Evolutionary conservation across 2,329 filamentous ascomycete genomes (phyloP), one percentile per base, ranked within the genome.

Genomic region (Sporothrix humicola): DNA sequence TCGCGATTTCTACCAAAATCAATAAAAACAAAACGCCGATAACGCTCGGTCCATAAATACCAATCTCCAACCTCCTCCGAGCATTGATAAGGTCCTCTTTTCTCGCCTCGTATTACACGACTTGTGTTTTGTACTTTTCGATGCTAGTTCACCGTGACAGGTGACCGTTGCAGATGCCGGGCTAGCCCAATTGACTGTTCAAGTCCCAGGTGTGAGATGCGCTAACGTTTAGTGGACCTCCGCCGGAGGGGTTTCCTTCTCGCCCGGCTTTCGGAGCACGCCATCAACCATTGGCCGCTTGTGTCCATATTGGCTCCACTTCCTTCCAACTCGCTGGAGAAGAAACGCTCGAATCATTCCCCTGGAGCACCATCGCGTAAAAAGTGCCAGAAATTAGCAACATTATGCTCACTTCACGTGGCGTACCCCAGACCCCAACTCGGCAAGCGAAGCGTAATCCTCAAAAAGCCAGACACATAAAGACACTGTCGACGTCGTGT

Each of bases 241-340:
- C 50, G 31, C 31, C 31, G 7, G 31, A 37, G 31, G 31, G 31
- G 31, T 37, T 37, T 37, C 54, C 31, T 58, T 58, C 56, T 58
- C 23, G n/a, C 23, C 56, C 56, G 56, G 56, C 56, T 31, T 58
- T 58, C 56, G 56, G 56, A 58, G 23, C 56, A 58, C 9, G 12
- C 31, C 56, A 13, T 13, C 10, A 31, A 9, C 23, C 20, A 58
- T 58, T 58, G 56, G 56, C 56, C 13, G 23, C 8, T 2, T 4
- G 10, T 10, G 23, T 15, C 12, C 2, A 6, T 15, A 31, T 31
- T 26, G 23, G 26, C 56, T 58, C 56, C 56, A 58, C 56, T 15
- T 10, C 23, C 2, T 58, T 20, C 54, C 23, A 12, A 13, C 5
- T 26, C 54, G 23, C 54, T 58, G 10, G 54, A 26, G 23, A 26